A percentile compares a stretch with the other conserved stretches of the same genome.
phyloP scores from a whole-genome alignment of 2,329 filamentous ascomycete genomes.

The Aspergillus caelatus region DNA sequence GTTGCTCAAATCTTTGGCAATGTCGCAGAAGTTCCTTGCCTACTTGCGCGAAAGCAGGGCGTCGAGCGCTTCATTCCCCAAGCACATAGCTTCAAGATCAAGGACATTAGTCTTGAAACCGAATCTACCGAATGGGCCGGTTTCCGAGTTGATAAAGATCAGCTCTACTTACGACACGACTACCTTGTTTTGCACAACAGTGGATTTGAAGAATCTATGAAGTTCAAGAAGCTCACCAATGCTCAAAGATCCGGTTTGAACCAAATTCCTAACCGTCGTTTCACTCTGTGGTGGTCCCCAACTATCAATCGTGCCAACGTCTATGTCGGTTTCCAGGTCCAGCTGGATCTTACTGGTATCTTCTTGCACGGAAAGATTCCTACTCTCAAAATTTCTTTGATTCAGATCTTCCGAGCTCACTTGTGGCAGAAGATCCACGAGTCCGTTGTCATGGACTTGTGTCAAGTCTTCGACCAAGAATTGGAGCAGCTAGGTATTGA shows the following conservation, averaged over 20 bases:
- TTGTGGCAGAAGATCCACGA: conserved; percentile 99
- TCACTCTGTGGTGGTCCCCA: conserved; percentile 96
- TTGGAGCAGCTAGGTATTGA: conserved; percentile 94
- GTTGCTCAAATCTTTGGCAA: no score
- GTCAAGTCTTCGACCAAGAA: conserved; percentile 97
- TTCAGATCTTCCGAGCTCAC: conserved; percentile 99
- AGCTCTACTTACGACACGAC: no score
- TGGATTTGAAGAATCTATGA: conserved; percentile 71
- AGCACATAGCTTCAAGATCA: no score
- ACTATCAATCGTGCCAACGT: conserved; percentile 96
- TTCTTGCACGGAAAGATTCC: conserved; percentile 99
- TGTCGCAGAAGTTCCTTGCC: no score
- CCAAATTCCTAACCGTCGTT: conserved; percentile 97
- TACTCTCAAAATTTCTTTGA: conserved; percentile 94
- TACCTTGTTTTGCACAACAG: no score
- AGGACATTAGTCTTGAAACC: no score
- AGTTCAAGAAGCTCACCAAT: conserved; percentile 98
- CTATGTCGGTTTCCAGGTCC: conserved; percentile 98
- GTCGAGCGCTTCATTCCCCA: no score
- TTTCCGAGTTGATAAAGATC: no score
- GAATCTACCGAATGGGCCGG: no score
- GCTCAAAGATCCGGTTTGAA: conserved; percentile 95
- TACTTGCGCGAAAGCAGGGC: no score
- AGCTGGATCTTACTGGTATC: conserved; percentile 95
- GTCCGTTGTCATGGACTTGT: conserved; percentile 97